These are phyloP conservation scores for Melaleuca alternifolia DNA, from an alignment of 345 rosid genomes.

Conservation along the genomic window DNA sequence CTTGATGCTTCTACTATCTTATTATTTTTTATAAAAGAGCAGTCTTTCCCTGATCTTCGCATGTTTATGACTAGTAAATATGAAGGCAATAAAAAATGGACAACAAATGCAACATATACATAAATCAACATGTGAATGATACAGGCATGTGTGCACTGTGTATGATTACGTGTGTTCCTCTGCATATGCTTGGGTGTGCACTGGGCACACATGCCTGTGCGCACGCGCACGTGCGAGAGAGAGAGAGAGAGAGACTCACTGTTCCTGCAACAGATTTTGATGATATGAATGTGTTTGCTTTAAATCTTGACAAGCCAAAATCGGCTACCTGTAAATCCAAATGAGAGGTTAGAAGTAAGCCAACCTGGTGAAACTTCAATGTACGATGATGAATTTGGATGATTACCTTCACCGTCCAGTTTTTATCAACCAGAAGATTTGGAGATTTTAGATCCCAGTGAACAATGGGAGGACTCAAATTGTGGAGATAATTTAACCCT, in stretches of 20 bases:
- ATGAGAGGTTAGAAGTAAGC: background rate
- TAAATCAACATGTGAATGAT: background rate
- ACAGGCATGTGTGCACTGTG: background rate
- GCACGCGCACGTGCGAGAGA: background rate
- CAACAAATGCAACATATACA: background rate
- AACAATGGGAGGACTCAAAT: constrained; percentile 82
- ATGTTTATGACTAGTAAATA: background rate
- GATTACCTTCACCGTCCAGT: constrained; percentile 89
- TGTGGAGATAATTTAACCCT: constrained; percentile 91
- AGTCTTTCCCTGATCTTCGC: background rate
- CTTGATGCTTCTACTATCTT: background rate
- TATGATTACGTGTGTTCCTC: background rate
- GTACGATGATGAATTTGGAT: background rate
- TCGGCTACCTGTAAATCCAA: constrained; percentile 62
- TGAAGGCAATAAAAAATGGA: background rate
- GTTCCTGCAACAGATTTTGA: constrained; percentile 98
- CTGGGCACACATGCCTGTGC: background rate
- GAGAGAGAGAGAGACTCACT: constrained; percentile 34
- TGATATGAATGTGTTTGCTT: constrained; percentile 77
- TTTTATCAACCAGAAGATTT: constrained; percentile 88
- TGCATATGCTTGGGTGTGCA: background rate
- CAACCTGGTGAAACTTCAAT: background rate
- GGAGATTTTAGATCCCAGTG: constrained; percentile 99
- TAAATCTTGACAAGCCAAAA: constrained; percentile 94
- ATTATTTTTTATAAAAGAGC: background rate